Conservation (phyloP, 208 protist genomes). For the Crithidia fasciculata region DNA sequence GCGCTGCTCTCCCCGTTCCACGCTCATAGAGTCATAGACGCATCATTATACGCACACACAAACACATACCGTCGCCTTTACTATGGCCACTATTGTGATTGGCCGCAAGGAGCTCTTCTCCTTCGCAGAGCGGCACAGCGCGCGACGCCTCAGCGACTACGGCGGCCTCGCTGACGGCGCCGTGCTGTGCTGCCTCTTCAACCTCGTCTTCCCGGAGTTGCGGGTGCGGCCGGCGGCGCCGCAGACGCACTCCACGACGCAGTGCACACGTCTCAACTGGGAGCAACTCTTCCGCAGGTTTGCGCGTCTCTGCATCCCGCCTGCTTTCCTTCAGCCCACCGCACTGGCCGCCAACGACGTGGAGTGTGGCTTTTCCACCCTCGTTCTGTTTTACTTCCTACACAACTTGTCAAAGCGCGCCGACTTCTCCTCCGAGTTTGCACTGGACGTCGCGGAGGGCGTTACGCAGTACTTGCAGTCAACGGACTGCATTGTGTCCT, state of each 20-base stretch:
- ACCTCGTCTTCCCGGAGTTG: conserved; percentile 63
- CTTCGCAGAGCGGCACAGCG: conserved; percentile 79
- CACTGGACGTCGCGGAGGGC: conserved; percentile 59
- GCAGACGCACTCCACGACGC: conserved; percentile 67
- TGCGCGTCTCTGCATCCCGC: conserved; percentile 56
- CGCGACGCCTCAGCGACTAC: conserved; percentile 60
- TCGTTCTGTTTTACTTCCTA: conserved; percentile 85
- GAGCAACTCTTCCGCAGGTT: conserved; percentile 54
- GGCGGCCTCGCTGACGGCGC: conserved; percentile 56
- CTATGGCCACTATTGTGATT: conserved; percentile 54
- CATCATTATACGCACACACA: background rate
- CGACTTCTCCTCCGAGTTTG: conserved; percentile 84
- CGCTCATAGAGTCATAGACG: background rate
- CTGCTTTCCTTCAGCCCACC: conserved; percentile 45
- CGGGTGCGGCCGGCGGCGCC: conserved; percentile 56
- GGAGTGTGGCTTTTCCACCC: conserved; percentile 67
- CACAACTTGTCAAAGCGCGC: conserved; percentile 71
- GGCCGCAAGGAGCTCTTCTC: conserved; percentile 82
- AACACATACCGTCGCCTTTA: too few relatives aligned
- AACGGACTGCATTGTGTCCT: conserved; percentile 68
- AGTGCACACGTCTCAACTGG: conserved; percentile 67
- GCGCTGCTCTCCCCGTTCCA: too few relatives aligned
- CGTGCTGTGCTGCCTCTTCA: conserved; percentile 73
- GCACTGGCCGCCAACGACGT: conserved; percentile 41
- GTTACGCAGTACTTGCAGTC: conserved; percentile 76